Percentiles rank a stretch among this genome's conserved stretches.
phyloP scores from a whole-genome alignment of 371 early-diverging fungal genomes.

The Batkoa obscura region DNA sequence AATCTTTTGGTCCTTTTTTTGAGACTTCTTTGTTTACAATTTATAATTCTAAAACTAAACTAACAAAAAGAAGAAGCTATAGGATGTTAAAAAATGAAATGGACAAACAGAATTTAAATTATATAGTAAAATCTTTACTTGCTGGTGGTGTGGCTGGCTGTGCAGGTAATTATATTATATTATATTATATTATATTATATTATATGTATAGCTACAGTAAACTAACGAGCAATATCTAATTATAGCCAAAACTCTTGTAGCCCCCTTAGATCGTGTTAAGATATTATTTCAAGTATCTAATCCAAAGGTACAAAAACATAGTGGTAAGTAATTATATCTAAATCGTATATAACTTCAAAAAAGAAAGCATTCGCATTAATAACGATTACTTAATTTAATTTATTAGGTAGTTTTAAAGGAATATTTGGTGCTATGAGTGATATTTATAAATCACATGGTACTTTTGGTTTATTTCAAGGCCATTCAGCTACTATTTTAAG shows the following conservation, averaged over 20 bases:
- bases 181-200: conserved; percentile 6
- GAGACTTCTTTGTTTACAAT: too few species aligned
- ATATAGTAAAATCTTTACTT: conserved; percentile 26
- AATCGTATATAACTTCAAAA: not conserved
- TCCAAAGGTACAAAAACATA: conserved; percentile 63
- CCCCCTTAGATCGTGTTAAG: conserved; percentile 94
- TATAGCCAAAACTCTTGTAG: conserved; percentile 82
- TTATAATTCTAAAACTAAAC: too few species aligned
- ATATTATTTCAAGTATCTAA: conserved; percentile 90
- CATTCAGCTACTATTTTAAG: conserved; percentile 82
- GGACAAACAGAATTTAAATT: conserved; percentile 8
- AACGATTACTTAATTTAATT: not conserved
- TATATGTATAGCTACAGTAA: not conserved
- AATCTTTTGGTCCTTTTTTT: too few species aligned
- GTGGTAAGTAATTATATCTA: conserved; percentile 24
- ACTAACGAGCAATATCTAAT: not conserved
- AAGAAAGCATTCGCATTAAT: too few species aligned
- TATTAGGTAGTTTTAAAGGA: conserved; percentile 66
- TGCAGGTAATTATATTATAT: conserved; percentile 17
- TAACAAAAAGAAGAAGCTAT: too few species aligned
- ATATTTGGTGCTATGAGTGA: conserved; percentile 58
- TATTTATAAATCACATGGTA: conserved; percentile 49
- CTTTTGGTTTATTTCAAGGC: conserved; percentile 79
- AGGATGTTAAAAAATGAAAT: too few species aligned
- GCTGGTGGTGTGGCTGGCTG: conserved; percentile 58